Conservation (phyloP, 2,329 filamentous ascomycete species). For the Cordyceps javanica region DNA sequence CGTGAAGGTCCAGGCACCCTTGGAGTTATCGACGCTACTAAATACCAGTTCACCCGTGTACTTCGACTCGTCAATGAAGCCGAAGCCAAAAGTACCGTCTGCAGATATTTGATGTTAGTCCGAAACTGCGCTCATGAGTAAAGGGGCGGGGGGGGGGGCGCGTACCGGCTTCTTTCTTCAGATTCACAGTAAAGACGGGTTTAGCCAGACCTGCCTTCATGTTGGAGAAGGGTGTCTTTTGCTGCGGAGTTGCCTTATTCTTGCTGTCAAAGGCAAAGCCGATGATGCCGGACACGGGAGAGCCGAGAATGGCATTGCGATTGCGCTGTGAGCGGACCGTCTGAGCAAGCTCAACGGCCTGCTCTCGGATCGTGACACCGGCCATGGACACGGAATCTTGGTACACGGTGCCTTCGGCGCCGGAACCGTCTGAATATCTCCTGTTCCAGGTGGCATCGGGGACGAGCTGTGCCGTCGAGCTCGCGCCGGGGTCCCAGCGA, state of each 20-base stretch:
- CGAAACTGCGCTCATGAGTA: neutral
- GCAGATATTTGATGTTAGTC: neutral
- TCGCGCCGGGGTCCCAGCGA: constrained; percentile 30
- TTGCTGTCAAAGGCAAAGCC: constrained; percentile 34
- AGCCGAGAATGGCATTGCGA: constrained; percentile 40
- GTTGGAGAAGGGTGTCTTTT: constrained; percentile 39
- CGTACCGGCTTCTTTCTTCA: constrained; percentile 43
- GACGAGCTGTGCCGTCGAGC: constrained; percentile 32
- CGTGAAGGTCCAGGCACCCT: constrained; percentile 55
- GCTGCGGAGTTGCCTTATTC: constrained; percentile 35
- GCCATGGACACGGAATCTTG: constrained; percentile 36
- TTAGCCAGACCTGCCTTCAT: constrained; percentile 17
- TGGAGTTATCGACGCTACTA: constrained; percentile 51
- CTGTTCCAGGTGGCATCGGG: constrained; percentile 35
- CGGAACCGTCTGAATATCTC: constrained; percentile 37
- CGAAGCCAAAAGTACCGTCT: constrained; percentile 67
- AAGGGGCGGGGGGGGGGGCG: neutral
- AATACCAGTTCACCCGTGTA: constrained; percentile 58
- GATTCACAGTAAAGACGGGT: constrained; percentile 60
- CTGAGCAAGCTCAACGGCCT: constrained; percentile 39
- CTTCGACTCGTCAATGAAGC: constrained; percentile 57
- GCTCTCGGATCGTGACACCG: constrained; percentile 32
- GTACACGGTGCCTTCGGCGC: constrained; percentile 37
- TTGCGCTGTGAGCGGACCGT: constrained; percentile 33
- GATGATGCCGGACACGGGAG: constrained; percentile 1